These are phyloP conservation scores for Amanita pallidorosea DNA, from an alignment of 768 basidiomycete species.

Conservation along the genomic window DNA sequence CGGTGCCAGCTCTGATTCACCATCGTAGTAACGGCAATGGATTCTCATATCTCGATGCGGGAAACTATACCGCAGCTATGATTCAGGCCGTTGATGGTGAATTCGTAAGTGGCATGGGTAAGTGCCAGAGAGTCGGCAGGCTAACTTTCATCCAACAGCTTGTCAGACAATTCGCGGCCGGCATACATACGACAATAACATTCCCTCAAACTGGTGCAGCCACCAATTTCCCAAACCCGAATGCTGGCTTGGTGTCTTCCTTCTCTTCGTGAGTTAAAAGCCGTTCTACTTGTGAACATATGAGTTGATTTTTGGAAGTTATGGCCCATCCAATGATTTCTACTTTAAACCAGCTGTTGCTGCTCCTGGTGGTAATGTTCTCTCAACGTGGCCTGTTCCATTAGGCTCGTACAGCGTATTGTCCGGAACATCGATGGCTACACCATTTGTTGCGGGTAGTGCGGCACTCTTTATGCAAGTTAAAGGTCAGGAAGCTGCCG, in stretches of 20 bases:
- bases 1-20: neutral
- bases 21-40: slow-evolving; percentile 35
- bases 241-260: slow-evolving; percentile 44
- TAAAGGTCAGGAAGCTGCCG: slow-evolving; percentile 19
- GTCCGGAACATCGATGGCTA: slow-evolving; percentile 36
- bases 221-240: slow-evolving; percentile 33
- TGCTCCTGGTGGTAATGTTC: slow-evolving; percentile 42
- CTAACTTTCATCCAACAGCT: slow-evolving; percentile 21
- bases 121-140: neutral
- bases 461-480: slow-evolving; percentile 29
- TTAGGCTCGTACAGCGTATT: slow-evolving; percentile 27
- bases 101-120: slow-evolving; percentile 28
- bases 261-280: slow-evolving; percentile 28
- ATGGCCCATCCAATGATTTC: slow-evolving; percentile 52
- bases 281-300: neutral
- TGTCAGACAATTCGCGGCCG: slow-evolving; percentile 37
- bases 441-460: slow-evolving; percentile 35
- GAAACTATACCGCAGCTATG: slow-evolving; percentile 35
- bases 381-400: slow-evolving; percentile 33
- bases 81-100: slow-evolving; percentile 46
- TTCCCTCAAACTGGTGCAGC: slow-evolving; percentile 37
- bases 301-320: slow-evolving; percentile 16
- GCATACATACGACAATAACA: slow-evolving; percentile 27
- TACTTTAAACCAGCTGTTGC: slow-evolving; percentile 44
- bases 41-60: slow-evolving; percentile 30